Evolutionary conservation across 345 rosid genomes (phyloP).

Genomic region (Stellera chamaejasme): DNA sequence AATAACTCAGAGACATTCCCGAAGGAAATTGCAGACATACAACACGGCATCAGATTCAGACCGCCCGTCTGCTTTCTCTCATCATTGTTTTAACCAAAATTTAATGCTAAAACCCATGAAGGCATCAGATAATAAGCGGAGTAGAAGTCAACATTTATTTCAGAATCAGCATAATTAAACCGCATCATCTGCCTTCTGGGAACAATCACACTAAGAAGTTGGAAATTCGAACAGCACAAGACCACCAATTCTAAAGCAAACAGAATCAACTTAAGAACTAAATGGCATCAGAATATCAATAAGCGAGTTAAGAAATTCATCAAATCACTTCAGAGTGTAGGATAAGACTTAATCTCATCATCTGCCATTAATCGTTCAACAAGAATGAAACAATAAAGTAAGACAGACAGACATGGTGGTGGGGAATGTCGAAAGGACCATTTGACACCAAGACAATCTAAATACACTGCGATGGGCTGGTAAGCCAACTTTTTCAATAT

Average conservation of each 20-base stretch:
- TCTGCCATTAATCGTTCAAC: conserved; percentile 18
- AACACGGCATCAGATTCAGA: conserved; percentile 85
- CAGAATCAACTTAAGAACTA: background rate
- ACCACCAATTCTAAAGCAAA: background rate
- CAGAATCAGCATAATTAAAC: too few species aligned
- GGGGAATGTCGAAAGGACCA: conserved; percentile 34
- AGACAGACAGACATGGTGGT: background rate
- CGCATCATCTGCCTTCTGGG: conserved; percentile 45
- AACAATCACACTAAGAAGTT: too few species aligned
- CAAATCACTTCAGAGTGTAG: conserved; percentile 41
- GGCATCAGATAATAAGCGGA: conserved; percentile 64
- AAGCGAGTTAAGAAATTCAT: conserved; percentile 34
- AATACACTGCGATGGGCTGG: conserved; percentile 44
- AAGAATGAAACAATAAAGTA: background rate
- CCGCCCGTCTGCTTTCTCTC: conserved; percentile 93
- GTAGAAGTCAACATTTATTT: conserved; percentile 30
- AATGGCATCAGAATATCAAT: conserved; percentile 46
- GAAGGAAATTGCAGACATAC: conserved; percentile 58
- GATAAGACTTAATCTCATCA: conserved; percentile 37
- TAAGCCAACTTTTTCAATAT: conserved; percentile 43
- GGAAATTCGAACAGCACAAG: background rate
- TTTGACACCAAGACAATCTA: conserved; percentile 47
- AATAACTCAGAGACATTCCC: conserved; percentile 48
- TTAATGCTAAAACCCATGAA: background rate
- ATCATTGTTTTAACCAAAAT: conserved; percentile 26